Conservation (phyloP, 2,329 filamentous ascomycete species). For the Pyrenochaeta sp. region DNA sequence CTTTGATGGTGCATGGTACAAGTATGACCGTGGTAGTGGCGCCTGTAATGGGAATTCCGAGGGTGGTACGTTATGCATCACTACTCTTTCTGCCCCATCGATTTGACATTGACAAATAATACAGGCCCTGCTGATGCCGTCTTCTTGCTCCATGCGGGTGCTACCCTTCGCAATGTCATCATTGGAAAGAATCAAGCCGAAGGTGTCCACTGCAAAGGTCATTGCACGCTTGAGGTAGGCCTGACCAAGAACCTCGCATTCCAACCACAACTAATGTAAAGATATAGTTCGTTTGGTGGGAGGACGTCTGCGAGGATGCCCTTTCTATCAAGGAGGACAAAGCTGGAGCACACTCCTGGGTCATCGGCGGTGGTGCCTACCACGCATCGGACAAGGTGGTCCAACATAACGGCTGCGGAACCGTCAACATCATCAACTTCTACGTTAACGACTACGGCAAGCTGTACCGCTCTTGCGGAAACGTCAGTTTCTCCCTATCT, state of each 20-base stretch:
- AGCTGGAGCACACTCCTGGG: slow-evolving; percentile 42
- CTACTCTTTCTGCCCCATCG: neutral
- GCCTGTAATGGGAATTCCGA: slow-evolving; percentile 32
- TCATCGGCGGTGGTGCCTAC: slow-evolving; percentile 52
- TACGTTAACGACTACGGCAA: slow-evolving; percentile 46
- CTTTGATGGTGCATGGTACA: slow-evolving; percentile 35
- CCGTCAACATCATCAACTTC: slow-evolving; percentile 47
- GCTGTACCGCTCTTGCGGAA: slow-evolving; percentile 58
- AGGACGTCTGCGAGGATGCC: slow-evolving; percentile 52
- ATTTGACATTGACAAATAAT: neutral
- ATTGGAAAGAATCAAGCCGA: slow-evolving; percentile 61
- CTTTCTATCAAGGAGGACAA: slow-evolving; percentile 43
- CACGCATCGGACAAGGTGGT: slow-evolving; percentile 50
- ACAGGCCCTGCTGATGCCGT: slow-evolving; percentile 54
- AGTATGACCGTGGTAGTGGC: slow-evolving; percentile 35
- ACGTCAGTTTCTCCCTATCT: slow-evolving; percentile 20
- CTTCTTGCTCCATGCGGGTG: slow-evolving; percentile 60
- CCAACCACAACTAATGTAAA: slow-evolving; percentile 35
- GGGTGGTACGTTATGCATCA: slow-evolving; percentile 16
- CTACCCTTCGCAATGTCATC: slow-evolving; percentile 62
- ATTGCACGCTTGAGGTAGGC: slow-evolving; percentile 53
- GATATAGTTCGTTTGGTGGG: slow-evolving; percentile 42
- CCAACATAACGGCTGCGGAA: slow-evolving; percentile 52
- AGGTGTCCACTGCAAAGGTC: slow-evolving; percentile 60
- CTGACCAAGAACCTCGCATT: no score